Evolutionary conservation across 176 grass and related monocot species (phyloP).

Genomic region (Thinopyrum elongatum): DNA sequence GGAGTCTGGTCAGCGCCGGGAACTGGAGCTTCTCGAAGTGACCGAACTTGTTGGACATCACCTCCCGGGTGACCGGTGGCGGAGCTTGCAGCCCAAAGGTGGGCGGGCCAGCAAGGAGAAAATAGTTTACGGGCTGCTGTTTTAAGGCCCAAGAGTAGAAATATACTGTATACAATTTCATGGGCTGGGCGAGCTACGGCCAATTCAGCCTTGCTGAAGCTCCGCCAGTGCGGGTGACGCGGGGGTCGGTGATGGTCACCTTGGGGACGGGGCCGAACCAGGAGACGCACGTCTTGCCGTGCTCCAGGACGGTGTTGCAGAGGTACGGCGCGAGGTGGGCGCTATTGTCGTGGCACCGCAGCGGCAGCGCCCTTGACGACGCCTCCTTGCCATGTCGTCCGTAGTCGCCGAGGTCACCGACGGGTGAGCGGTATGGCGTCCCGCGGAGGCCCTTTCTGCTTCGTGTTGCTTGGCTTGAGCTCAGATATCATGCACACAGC

Average conservation of each 20-base stretch:
- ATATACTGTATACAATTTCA: too few species aligned
- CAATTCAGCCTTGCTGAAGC: too few species aligned
- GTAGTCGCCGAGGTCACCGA: background rate
- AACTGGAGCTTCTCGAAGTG: constrained; percentile 36
- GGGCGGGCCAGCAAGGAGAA: too few species aligned
- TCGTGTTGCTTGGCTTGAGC: too few species aligned
- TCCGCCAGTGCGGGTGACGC: background rate
- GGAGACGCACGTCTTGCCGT: background rate
- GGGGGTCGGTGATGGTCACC: background rate
- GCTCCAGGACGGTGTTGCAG: background rate
- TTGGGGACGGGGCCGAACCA: background rate
- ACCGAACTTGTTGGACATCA: constrained; percentile 38
- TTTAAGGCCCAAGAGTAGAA: too few species aligned
- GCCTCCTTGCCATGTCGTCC: background rate
- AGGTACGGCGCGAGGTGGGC: background rate
- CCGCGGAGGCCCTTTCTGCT: background rate
- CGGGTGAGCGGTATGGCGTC: background rate
- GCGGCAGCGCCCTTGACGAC: background rate
- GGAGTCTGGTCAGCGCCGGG: background rate
- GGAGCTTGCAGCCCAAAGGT: too few species aligned
- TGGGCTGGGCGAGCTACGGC: too few species aligned
- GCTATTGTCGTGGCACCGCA: background rate
- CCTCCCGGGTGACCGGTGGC: too few species aligned
- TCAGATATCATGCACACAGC: too few species aligned
- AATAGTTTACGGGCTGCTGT: too few species aligned